phyloP scores from a whole-genome alignment of 164 flowering plant genomes.

The Stephania yunnanensis region DNA sequence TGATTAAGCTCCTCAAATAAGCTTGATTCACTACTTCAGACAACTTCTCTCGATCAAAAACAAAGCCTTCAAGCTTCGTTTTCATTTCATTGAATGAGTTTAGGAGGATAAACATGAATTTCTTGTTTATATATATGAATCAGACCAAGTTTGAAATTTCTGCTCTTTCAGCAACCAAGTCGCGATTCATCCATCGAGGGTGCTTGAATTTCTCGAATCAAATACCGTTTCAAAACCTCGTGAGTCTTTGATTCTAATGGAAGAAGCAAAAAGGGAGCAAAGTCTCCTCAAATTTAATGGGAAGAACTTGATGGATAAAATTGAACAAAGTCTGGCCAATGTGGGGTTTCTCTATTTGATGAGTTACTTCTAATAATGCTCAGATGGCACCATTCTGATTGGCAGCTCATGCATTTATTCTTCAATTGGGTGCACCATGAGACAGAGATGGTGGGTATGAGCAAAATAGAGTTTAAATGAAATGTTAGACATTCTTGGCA shows the following conservation, averaged over 20 bases:
- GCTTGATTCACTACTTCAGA: no score
- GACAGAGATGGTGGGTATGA: conserved; percentile 16
- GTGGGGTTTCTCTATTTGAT: conserved; percentile 32
- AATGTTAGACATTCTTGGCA: conserved; percentile 70
- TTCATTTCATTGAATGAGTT: no score
- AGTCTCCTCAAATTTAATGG: conserved; percentile 35
- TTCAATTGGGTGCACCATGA: conserved; percentile 52
- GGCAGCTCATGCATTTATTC: conserved; percentile 59
- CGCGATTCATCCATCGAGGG: not conserved
- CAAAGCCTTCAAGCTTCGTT: no score
- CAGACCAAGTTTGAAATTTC: not conserved
- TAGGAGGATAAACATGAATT: no score
- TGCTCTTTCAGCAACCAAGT: not conserved
- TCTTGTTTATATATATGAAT: not conserved
- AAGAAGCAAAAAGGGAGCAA: conserved; percentile 38
- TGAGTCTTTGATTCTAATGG: not conserved
- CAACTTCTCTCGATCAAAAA: no score
- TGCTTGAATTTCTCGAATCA: not conserved
- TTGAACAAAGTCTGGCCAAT: conserved; percentile 39
- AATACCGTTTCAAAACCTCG: not conserved
- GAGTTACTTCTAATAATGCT: conserved; percentile 63
- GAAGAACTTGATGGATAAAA: conserved; percentile 26
- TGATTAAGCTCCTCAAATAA: no score
- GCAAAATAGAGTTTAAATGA: conserved; percentile 47
- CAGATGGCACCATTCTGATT: conserved; percentile 56